Conservation (phyloP, 306 rosid genomes). For the Cucurbita ficifolia region DNA sequence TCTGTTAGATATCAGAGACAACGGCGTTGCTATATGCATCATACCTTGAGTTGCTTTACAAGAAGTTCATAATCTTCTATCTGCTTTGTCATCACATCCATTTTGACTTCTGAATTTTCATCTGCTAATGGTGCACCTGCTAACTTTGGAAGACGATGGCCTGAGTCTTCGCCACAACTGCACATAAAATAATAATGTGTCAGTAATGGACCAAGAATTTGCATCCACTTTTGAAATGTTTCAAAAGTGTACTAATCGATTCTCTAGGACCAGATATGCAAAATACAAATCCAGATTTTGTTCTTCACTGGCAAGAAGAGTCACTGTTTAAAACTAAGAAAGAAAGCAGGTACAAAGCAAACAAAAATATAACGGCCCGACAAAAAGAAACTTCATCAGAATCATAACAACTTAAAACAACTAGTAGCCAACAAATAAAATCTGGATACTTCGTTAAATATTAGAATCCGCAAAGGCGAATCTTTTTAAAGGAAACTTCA, state of each 20-base stretch:
- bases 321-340: background rate
- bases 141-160: slow-evolving; percentile 32
- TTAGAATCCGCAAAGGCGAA: background rate
- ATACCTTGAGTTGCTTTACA: slow-evolving; percentile 72
- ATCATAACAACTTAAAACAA: background rate
- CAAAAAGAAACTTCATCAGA: background rate
- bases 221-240: background rate
- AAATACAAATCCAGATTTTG: background rate
- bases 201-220: background rate
- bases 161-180: slow-evolving; percentile 37
- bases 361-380: background rate
- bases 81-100: slow-evolving; percentile 26
- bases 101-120: slow-evolving; percentile 23
- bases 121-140: slow-evolving; percentile 22
- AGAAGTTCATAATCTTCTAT: slow-evolving; percentile 54
- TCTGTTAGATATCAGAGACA: background rate
- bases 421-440: background rate
- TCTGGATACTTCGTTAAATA: background rate
- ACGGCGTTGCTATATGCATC: background rate
- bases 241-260: slow-evolving; percentile 3
- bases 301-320: background rate
- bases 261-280: slow-evolving; percentile 1
- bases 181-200: slow-evolving; percentile 12
- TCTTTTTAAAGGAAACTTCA: background rate
- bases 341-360: background rate